phyloP scores from a whole-genome alignment of 208 protist species.

The Leishmania martiniquensis region DNA sequence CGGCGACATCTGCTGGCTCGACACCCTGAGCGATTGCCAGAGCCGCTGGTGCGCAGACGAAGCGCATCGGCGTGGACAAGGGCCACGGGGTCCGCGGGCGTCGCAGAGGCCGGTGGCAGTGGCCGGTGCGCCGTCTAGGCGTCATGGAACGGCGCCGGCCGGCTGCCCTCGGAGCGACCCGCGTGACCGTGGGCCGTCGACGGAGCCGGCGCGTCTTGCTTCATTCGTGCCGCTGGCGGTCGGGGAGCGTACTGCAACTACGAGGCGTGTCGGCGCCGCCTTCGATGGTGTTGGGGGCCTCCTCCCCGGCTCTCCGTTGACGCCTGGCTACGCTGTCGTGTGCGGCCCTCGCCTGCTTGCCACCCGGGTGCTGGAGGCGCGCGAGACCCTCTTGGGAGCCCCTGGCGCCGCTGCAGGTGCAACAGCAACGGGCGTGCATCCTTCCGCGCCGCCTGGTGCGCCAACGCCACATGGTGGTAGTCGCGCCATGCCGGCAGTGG shows the following conservation, averaged over 20 bases:
- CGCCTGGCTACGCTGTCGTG: conserved; percentile 8
- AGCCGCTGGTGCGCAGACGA: not conserved
- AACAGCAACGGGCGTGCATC: not conserved
- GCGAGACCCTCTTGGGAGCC: conserved; percentile 11
- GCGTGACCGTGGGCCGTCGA: not conserved
- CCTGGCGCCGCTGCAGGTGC: not conserved
- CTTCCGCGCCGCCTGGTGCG: not conserved
- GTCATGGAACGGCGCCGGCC: not conserved
- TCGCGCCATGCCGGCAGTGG: conserved; percentile 17
- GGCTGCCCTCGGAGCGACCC: not conserved
- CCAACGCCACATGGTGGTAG: not conserved
- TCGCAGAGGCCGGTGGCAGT: not conserved
- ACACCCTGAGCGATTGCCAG: not conserved
- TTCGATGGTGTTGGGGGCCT: not conserved
- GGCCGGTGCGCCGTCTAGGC: not conserved
- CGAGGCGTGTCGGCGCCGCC: not conserved
- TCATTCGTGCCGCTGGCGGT: not conserved
- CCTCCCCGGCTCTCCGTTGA: not conserved
- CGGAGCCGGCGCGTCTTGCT: not conserved
- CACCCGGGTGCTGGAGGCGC: conserved; percentile 2
- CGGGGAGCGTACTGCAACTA: not conserved
- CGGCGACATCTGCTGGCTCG: not conserved
- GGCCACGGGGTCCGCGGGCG: not conserved
- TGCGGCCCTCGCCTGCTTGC: conserved; percentile 18
- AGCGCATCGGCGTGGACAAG: not conserved